phyloP scores from a whole-genome alignment of 2,329 filamentous ascomycete species.

The Graphilbum fragrans region DNA sequence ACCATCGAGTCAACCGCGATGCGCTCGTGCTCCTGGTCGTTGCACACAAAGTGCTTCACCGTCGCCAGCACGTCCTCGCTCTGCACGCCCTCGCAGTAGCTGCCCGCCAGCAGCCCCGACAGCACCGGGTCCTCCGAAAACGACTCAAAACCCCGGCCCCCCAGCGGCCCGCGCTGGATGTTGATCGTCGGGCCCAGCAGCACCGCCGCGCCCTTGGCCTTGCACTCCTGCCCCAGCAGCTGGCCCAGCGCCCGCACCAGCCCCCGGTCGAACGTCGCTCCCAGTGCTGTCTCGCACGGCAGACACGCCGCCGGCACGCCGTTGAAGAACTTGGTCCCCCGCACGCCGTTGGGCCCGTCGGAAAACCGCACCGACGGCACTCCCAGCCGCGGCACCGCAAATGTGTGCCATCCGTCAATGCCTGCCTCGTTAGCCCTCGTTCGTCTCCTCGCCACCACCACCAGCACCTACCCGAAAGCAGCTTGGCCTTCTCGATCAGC shows the following conservation, averaged over 20 bases:
- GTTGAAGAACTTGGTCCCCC: constrained; percentile 18
- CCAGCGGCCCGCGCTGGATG: constrained; percentile 48
- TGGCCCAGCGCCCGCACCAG: constrained; percentile 4
- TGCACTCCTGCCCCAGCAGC: constrained; percentile 42
- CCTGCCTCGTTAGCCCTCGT: too few species aligned
- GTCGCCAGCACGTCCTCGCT: constrained; percentile 1
- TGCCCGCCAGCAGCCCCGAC: constrained; percentile 10
- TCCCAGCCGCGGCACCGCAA: constrained; percentile 15
- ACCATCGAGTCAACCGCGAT: constrained; percentile 53
- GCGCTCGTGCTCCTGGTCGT: constrained; percentile 60
- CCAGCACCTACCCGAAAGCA: constrained; percentile 13
- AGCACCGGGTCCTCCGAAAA: constrained; percentile 40
- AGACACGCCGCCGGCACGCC: constrained; percentile 31
- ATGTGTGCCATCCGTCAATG: constrained; percentile 18
- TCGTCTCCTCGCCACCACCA: too few species aligned
- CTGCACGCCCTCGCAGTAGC: constrained; percentile 5
- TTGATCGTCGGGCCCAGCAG: constrained; percentile 43
- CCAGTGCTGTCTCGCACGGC: constrained; percentile 33
- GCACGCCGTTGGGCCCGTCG: constrained; percentile 21
- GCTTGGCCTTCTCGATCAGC: constrained; percentile 3
- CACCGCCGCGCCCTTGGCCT: constrained; percentile 45
- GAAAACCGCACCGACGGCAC: constrained; percentile 19
- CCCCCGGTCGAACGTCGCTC: constrained; percentile 13
- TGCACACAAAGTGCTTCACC: constrained; percentile 47
- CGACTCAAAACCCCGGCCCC: constrained; percentile 52